Percentiles rank a stretch among this genome's conserved stretches.
Evolutionary conservation across 129 eudicot genomes (phyloP).

Genomic region (Chrysanthemum seticuspe): DNA sequence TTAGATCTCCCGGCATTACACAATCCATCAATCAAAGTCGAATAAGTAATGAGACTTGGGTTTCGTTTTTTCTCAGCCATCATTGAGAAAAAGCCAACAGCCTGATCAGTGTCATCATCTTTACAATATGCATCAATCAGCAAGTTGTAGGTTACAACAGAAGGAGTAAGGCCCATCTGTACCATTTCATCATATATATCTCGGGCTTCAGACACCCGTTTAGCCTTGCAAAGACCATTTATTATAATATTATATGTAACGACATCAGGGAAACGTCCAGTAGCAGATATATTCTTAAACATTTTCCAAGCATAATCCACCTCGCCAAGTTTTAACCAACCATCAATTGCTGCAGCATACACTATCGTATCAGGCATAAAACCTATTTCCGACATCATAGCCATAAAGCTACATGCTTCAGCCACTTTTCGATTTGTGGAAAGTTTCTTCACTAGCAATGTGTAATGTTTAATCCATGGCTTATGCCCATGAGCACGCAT

Average conservation of each 20-base stretch:
- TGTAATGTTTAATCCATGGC: conserved; percentile 87
- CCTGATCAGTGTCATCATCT: conserved; percentile 55
- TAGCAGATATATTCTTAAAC: conserved; percentile 54
- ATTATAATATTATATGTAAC: conserved; percentile 69
- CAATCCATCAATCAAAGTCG: conserved; percentile 72
- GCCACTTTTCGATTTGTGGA: conserved; percentile 46
- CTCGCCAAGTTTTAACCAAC: conserved; percentile 63
- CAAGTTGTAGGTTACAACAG: conserved; percentile 76
- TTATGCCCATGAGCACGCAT: conserved; percentile 71
- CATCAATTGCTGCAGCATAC: conserved; percentile 68
- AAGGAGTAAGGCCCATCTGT: conserved; percentile 62
- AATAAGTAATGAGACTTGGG: conserved; percentile 70
- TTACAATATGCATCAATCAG: conserved; percentile 85
- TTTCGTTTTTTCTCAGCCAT: conserved; percentile 56
- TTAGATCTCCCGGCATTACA: conserved; percentile 70
- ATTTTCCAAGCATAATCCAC: conserved; percentile 62
- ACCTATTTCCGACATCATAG: conserved; percentile 63
- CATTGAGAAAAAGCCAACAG: conserved; percentile 37
- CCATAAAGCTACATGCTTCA: conserved; percentile 61
- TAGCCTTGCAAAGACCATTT: conserved; percentile 69
- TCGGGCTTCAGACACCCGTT: conserved; percentile 60
- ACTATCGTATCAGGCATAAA: conserved; percentile 64
- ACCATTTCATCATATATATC: conserved; percentile 40
- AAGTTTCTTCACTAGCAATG: conserved; percentile 64
- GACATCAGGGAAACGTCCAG: conserved; percentile 69